Evolutionary conservation across 2,329 filamentous ascomycete species (phyloP), one percentile per base, ranked within the genome.

Genomic region (Calonectria honghensis): DNA sequence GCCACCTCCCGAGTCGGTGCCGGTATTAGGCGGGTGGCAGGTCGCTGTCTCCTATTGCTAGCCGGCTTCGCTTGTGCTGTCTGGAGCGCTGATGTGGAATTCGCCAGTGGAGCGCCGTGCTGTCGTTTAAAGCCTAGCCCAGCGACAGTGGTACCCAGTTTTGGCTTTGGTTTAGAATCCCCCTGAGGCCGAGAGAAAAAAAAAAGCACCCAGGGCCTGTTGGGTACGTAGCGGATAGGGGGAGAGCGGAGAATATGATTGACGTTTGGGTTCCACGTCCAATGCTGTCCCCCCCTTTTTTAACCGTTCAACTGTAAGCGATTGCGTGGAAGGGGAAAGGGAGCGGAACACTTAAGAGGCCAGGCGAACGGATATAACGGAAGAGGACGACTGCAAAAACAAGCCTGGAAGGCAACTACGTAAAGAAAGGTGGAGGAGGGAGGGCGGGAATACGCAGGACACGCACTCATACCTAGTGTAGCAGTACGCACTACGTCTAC

Each of bases 31-130:
- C n/a, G 57, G 57, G 57, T 41, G 51, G 57, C 52, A 57, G 52
- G 52, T 24, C 54, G 59, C 59, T 64, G 54, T 57, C 65, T 31
- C 32, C 27, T 68, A 39, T 68, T 65, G 32, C 41, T 64, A 50
- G 39, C 41, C 37, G 57, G 59, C 31, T 69, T 57, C 68, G 48
- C 68, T 51, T 50, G 68, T 45, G 41, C 37, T 41, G 27, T 65
- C 41, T 39, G 32, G 70, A 72, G 51, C 63, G 70, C 63, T 54
- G 57, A 29, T 63, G 52, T 71, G 68, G 41, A 61, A 72, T 61
- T 72, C 50, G 31, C 32, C 39, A 39, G 52, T 61, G 63, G 63
- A 51, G 35, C 20, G 48, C 68, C 45, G 20, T 35, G 27, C 57
- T 45, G 54, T 50, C 52, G 68, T 68, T 39, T 54, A 68, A 48